phyloP scores from a whole-genome alignment of 495 filamentous ascomycete genomes.

The Elaphomyces granulatus region DNA sequence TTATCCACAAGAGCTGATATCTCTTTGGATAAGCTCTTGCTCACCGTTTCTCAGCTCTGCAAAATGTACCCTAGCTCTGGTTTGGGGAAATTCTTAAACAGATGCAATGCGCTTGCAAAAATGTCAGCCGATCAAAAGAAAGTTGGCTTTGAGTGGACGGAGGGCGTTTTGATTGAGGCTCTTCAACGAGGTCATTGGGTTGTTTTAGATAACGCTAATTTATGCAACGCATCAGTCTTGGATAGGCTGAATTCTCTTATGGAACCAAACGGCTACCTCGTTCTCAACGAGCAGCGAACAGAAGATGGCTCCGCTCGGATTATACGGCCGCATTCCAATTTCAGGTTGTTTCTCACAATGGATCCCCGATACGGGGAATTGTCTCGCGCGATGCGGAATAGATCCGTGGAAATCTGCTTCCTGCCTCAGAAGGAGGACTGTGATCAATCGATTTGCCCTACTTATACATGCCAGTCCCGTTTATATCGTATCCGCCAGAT shows the following conservation, averaged over 20 bases:
- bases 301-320: slow-evolving; percentile 68
- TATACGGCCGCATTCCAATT: slow-evolving; percentile 70
- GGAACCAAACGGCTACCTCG: slow-evolving; percentile 75
- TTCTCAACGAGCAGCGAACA: slow-evolving; percentile 80
- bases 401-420: slow-evolving; percentile 81
- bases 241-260: slow-evolving; percentile 90
- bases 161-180: slow-evolving; percentile 79
- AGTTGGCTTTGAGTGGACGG: slow-evolving; percentile 90
- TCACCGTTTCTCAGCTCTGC: slow-evolving; percentile 20
- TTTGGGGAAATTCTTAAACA: slow-evolving; percentile 21
- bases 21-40: slow-evolving; percentile 23
- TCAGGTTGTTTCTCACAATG: slow-evolving; percentile 87
- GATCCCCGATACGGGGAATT: slow-evolving; percentile 88
- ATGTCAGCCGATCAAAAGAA: slow-evolving; percentile 36
- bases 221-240: slow-evolving; percentile 87
- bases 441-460: slow-evolving; percentile 13
- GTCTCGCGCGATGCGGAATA: slow-evolving; percentile 92
- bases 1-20: slow-evolving; percentile 18
- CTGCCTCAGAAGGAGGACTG: slow-evolving; percentile 17
- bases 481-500: slow-evolving; percentile 37
- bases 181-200: slow-evolving; percentile 82
- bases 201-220: slow-evolving; percentile 90
- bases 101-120: slow-evolving; percentile 27
- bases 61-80: slow-evolving; percentile 15
- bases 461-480: slow-evolving; percentile 34